Conservation (phyloP, 2,329 filamentous ascomycete species). For the Byssothecium circinans region DNA sequence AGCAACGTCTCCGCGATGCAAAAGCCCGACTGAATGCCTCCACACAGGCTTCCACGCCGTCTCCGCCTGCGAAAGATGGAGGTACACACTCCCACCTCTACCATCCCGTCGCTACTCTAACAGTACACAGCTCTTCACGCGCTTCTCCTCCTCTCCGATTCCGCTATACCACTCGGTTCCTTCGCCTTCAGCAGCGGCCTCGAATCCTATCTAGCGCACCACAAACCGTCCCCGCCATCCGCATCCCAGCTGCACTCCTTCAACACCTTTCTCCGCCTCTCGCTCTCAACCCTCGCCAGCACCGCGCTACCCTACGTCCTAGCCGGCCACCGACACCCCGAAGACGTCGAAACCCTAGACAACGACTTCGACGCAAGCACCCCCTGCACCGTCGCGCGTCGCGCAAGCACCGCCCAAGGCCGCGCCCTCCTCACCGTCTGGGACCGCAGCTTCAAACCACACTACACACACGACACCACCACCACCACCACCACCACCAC, state of each 20-base stretch:
- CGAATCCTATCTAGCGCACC: constrained; percentile 79
- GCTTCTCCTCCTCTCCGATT: constrained; percentile 77
- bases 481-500: constrained; percentile 6
- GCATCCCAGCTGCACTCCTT: constrained; percentile 52
- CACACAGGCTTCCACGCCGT: constrained; percentile 10
- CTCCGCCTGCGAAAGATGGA: constrained; percentile 11
- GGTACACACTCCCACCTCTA: constrained; percentile 13
- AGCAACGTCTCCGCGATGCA: constrained; percentile 53
- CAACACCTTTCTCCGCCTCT: constrained; percentile 68
- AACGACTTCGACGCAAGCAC: constrained; percentile 76
- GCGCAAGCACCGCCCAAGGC: constrained; percentile 75
- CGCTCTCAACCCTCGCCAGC: constrained; percentile 69
- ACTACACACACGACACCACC: constrained; percentile 15
- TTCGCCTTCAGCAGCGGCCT: constrained; percentile 84
- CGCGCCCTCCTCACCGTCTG: constrained; percentile 73
- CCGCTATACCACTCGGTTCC: constrained; percentile 78
- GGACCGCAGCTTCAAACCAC: constrained; percentile 66
- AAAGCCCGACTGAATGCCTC: constrained; percentile 49
- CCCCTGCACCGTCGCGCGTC: constrained; percentile 75
- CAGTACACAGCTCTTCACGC: constrained; percentile 58
- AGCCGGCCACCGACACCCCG: constrained; percentile 62
- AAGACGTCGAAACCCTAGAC: constrained; percentile 61
- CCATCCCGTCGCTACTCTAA: constrained; percentile 3
- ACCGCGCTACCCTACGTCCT: constrained; percentile 76
- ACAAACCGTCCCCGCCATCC: constrained; percentile 40